Conservation (phyloP, 441 rosid genomes). For the Erodium trifolium region DNA sequence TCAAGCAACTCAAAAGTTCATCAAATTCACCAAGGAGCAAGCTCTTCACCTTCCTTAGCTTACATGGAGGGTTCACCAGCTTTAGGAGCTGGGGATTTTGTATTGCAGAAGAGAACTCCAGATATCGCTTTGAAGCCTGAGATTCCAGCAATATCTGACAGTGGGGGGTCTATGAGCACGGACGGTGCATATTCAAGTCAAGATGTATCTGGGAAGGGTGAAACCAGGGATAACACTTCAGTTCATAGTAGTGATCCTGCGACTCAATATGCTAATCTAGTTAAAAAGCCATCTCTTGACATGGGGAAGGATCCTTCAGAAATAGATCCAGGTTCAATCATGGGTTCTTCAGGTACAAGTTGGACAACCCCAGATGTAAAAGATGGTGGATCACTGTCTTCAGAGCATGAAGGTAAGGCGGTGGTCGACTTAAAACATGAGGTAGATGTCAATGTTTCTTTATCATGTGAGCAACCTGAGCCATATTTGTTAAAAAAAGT, state of each 20-base stretch:
- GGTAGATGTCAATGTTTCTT: constrained; percentile 28
- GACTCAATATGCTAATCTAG: constrained; percentile 11
- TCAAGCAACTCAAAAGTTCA: constrained; percentile 27
- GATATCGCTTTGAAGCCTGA: constrained; percentile 16
- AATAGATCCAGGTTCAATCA: constrained; percentile 17
- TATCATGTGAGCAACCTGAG: constrained; percentile 31
- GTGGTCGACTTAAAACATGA: constrained; percentile 26
- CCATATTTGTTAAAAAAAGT: constrained; percentile 22
- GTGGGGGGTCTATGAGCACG: constrained; percentile 27
- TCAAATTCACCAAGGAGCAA: constrained; percentile 31
- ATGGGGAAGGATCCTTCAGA: constrained; percentile 15
- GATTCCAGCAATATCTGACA: constrained; percentile 23
- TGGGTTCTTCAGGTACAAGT: constrained; percentile 8
- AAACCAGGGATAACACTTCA: constrained; percentile 22
- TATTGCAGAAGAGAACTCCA: constrained; percentile 60
- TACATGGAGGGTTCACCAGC: constrained; percentile 37
- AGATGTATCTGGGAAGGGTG: constrained; percentile 27
- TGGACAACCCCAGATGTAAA: constrained; percentile 5
- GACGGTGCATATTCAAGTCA: constrained; percentile 32
- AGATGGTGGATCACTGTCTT: constrained; percentile 16
- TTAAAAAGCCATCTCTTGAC: constrained; percentile 20
- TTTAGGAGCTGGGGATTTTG: constrained; percentile 39
- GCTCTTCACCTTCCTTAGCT: constrained; percentile 26
- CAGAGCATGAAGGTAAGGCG: constrained; percentile 28
- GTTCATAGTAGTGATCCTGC: constrained; percentile 8